These are phyloP conservation scores for Backusella tarrabulga DNA, from an alignment of 192 early-diverging fungal species.

Conservation along the genomic window DNA sequence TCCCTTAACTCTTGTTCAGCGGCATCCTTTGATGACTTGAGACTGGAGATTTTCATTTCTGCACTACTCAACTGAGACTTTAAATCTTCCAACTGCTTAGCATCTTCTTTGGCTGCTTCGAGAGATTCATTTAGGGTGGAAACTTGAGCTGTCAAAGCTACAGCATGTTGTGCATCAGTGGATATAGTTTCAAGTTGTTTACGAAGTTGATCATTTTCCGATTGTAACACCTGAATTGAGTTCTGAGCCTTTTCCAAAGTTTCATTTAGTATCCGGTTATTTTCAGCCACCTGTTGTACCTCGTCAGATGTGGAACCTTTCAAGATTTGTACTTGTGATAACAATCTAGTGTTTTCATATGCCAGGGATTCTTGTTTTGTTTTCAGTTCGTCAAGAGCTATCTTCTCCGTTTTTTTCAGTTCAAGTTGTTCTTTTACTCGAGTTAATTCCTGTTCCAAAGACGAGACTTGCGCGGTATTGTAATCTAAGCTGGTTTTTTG, in stretches of 20 bases:
- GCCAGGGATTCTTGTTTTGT: not conserved
- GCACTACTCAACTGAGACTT: not conserved
- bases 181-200: constrained; percentile 2
- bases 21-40: not conserved
- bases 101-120: not conserved
- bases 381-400: not conserved
- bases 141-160: constrained; percentile 5
- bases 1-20: not conserved
- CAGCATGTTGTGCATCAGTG: not conserved
- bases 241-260: not conserved
- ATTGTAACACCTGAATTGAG: constrained; percentile 1
- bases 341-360: not conserved
- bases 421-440: not conserved
- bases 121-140: not conserved
- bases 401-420: not conserved
- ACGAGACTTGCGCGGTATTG: not conserved
- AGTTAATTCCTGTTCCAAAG: not conserved
- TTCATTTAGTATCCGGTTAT: not conserved
- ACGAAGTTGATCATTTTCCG: not conserved
- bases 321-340: constrained; percentile 1
- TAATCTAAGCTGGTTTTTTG: not conserved
- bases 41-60: not conserved
- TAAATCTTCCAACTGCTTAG: not conserved
- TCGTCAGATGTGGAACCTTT: constrained; percentile 3
- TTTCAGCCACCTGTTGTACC: constrained; percentile 6